A percentile compares a stretch with the other conserved stretches of the same genome.
These are phyloP conservation scores for Penicillium fimorum DNA, from an alignment of 495 filamentous ascomycete species.

Conservation along the genomic window DNA sequence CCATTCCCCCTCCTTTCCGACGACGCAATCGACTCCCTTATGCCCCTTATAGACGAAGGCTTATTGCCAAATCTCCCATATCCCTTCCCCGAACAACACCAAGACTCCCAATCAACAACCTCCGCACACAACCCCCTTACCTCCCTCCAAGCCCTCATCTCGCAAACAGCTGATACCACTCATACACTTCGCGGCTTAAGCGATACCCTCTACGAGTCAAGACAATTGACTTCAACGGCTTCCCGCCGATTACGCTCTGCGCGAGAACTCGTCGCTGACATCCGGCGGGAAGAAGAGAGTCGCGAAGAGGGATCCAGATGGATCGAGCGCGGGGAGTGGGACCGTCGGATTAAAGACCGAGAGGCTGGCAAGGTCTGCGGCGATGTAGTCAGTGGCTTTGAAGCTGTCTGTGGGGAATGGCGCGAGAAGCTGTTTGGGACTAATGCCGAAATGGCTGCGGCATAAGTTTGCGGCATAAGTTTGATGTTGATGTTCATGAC, in stretches of 20 bases:
- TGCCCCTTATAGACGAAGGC: conserved; percentile 62
- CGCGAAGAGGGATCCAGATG: conserved; percentile 77
- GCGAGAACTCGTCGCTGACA: conserved; percentile 76
- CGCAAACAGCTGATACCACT: conserved; percentile 71
- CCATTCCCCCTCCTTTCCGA: conserved; percentile 56
- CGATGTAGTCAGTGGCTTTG: conserved; percentile 89
- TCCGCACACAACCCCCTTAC: conserved; percentile 47
- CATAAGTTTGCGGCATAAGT: too few species aligned
- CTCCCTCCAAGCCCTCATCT: conserved; percentile 52
- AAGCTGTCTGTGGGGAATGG: conserved; percentile 72
- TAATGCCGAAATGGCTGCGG: conserved; percentile 38
- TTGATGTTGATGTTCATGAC: conserved; percentile 12
- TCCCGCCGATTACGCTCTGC: conserved; percentile 71
- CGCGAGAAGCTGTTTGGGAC: conserved; percentile 54
- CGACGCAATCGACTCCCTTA: conserved; percentile 63
- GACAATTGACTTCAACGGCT: conserved; percentile 78
- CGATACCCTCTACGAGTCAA: conserved; percentile 93
- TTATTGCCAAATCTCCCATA: conserved; percentile 48
- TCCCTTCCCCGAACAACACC: conserved; percentile 52
- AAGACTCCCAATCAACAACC: conserved; percentile 44
- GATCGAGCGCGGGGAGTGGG: conserved; percentile 79
- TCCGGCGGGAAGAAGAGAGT: conserved; percentile 76
- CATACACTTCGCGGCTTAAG: conserved; percentile 77
- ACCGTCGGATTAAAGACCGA: conserved; percentile 65
- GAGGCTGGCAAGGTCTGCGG: conserved; percentile 77